These are phyloP conservation scores for Boeremia lycopersici DNA, from an alignment of 2,329 filamentous ascomycete genomes.

Conservation along the genomic window DNA sequence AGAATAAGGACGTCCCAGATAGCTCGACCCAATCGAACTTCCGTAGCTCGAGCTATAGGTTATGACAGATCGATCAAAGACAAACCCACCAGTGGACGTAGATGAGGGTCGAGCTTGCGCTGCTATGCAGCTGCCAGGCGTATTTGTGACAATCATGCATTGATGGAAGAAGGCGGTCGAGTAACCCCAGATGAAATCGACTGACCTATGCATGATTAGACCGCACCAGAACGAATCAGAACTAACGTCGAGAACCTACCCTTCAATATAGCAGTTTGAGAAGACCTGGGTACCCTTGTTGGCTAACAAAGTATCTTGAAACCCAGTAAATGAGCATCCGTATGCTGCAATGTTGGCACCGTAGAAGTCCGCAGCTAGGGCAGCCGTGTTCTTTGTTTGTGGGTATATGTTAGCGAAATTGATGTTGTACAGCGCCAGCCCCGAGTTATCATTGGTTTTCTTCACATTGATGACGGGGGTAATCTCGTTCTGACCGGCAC, in stretches of 20 bases:
- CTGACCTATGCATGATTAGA: conserved; percentile 28
- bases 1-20: conserved; percentile 56
- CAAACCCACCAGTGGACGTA: conserved; percentile 52
- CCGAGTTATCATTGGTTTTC: conserved; percentile 41
- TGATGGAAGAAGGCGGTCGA: conserved; percentile 57
- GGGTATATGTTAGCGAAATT: conserved; percentile 51
- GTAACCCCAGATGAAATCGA: conserved; percentile 63
- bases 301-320: conserved; percentile 57
- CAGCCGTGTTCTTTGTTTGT: conserved; percentile 40
- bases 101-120: conserved; percentile 26
- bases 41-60: conserved; percentile 46
- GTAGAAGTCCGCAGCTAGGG: conserved; percentile 56
- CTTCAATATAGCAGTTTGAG: conserved; percentile 61
- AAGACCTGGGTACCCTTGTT: conserved; percentile 60
- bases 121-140: conserved; percentile 27
- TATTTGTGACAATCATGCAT: conserved; percentile 43
- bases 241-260: conserved; percentile 24
- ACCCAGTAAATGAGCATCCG: conserved; percentile 58
- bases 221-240: not conserved
- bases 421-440: conserved; percentile 27
- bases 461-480: conserved; percentile 55
- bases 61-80: conserved; percentile 58
- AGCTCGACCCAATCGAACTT: conserved; percentile 37
- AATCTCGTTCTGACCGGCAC: conserved; percentile 49
- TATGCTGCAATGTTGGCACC: conserved; percentile 60